Conservation (phyloP, 805 yeast species). For the Candida ulmi region DNA sequence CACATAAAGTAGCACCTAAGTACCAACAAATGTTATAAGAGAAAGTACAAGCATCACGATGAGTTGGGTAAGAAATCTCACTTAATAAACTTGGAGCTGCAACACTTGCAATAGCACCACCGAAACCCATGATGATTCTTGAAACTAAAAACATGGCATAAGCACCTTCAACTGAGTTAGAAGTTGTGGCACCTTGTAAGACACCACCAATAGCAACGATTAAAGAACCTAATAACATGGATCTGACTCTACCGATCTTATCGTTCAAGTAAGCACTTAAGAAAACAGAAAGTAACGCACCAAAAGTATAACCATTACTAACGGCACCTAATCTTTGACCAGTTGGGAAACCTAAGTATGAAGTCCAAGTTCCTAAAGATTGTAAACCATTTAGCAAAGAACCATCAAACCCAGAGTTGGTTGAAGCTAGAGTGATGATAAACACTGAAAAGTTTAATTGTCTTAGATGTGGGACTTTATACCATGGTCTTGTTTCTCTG, state of each 20-base stretch:
- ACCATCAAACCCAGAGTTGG: constrained; percentile 39
- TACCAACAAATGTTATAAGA: constrained; percentile 47
- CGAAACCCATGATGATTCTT: constrained; percentile 45
- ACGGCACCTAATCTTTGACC: constrained; percentile 35
- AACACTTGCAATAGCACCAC: constrained; percentile 35
- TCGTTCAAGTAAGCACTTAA: constrained; percentile 29
- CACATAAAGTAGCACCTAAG: constrained; percentile 45
- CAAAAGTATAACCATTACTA: constrained; percentile 35
- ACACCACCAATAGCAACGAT: constrained; percentile 19
- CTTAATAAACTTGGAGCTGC: constrained; percentile 45
- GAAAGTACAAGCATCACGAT: constrained; percentile 34
- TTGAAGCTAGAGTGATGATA: constrained; percentile 35
- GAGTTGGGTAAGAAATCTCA: constrained; percentile 44
- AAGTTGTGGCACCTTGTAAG: constrained; percentile 21
- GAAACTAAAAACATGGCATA: constrained; percentile 15
- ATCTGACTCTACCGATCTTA: constrained; percentile 34
- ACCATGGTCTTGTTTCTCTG: constrained; percentile 18
- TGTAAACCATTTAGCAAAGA: constrained; percentile 42
- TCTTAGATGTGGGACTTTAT: constrained; percentile 28
- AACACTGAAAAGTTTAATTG: constrained; percentile 30
- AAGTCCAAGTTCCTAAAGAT: constrained; percentile 32
- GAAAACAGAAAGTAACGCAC: constrained; percentile 28
- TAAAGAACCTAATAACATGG: constrained; percentile 13
- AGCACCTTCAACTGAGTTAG: constrained; percentile 25
- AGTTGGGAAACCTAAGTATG: constrained; percentile 32